phyloP scores from a whole-genome alignment of 2,329 filamentous ascomycete species.

The Ophiostoma triangulosporum region DNA sequence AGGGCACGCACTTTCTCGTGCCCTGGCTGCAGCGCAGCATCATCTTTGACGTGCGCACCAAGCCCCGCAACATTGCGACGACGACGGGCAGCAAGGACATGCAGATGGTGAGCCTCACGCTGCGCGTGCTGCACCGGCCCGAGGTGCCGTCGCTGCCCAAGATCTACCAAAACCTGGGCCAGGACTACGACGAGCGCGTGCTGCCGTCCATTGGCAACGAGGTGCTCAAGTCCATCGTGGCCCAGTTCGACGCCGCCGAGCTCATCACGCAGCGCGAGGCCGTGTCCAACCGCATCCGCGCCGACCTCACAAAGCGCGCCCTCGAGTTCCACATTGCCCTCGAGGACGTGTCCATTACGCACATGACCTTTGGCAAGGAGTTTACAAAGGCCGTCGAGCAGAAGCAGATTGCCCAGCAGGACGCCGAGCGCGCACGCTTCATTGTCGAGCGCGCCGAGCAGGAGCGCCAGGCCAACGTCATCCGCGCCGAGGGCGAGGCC shows the following conservation, averaged over 20 bases:
- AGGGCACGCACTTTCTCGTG: constrained; percentile 92
- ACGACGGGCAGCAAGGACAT: constrained; percentile 97
- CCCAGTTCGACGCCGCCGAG: constrained; percentile 97
- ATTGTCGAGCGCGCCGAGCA: constrained; percentile 98
- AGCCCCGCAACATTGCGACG: constrained; percentile 92
- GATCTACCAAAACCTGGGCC: constrained; percentile 71
- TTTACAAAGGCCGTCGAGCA: constrained; percentile 98
- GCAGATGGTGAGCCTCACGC: constrained; percentile 99
- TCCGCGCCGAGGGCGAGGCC: constrained; percentile 93
- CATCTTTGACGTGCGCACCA: constrained; percentile 93
- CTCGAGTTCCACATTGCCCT: constrained; percentile 98
- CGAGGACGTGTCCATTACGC: constrained; percentile 96
- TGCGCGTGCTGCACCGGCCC: constrained; percentile 90
- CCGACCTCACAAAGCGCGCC: constrained; percentile 82
- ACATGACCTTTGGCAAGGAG: constrained; percentile 99
- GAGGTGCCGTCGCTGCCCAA: constrained; percentile 79
- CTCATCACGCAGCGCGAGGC: constrained; percentile 98
- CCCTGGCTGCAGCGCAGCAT: constrained; percentile 94
- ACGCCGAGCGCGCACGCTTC: constrained; percentile 92
- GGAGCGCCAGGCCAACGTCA: constrained; percentile 96
- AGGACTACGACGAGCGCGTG: constrained; percentile 93
- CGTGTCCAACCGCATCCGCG: constrained; percentile 85
- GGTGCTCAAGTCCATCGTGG: constrained; percentile 95
- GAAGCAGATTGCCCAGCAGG: constrained; percentile 99
- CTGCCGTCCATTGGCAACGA: constrained; percentile 97